Base-by-base conservation (phyloP, 352 stramenopile genomes). In the Achlya hypogyna region DNA sequence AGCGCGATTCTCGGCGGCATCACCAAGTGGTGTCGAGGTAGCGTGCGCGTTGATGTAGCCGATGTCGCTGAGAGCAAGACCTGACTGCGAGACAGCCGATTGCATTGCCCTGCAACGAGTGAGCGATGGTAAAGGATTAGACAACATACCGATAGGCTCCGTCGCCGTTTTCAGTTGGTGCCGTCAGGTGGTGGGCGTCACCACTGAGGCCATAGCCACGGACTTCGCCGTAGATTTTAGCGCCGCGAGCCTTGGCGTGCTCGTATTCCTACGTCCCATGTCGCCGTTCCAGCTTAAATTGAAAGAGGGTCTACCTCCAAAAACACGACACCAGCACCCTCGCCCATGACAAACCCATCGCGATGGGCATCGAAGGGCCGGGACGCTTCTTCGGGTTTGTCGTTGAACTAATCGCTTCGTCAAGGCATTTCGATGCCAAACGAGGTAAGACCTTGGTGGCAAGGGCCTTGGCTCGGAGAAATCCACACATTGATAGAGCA, bases 41-140 rank as follows among this genome's bases (percentile, higher is more conserved):
- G 96, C 96, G 72, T 99, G 97, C 4, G 96, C 94, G 69, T 99
- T 99, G 38, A 99, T 91, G 72, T 99, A 99, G 29, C 96, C 94
- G 25, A 99, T 88, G 51, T 96, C 84, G 28, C 89, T 85, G n/a
- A 81, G 34, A 6, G 72, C 62, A 23, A 96, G 63, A 2, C 78
- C 81, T 1, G 90, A 87, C 69, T 95, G 79, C 32, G 73, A 67
- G 34, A 99, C 65, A 10, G 96, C 95, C 29, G 89, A 82, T 52
- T 81, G 43, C 96, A 99, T 99, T 14, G 94, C 93, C 68, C 74
- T 87, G 71, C 64, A 67, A 84, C 82, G 43, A 87, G 86, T 14
- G 34, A 16, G 5, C 63, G 34, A n/a, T 88, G 29, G 63, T 51
- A 47, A 31, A 66, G 5, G n/a, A 47, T 2, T n/a, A 5, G 45